These are phyloP conservation scores for Fusarium mundagurra DNA, from an alignment of 2,329 filamentous ascomycete species.

Conservation along the genomic window DNA sequence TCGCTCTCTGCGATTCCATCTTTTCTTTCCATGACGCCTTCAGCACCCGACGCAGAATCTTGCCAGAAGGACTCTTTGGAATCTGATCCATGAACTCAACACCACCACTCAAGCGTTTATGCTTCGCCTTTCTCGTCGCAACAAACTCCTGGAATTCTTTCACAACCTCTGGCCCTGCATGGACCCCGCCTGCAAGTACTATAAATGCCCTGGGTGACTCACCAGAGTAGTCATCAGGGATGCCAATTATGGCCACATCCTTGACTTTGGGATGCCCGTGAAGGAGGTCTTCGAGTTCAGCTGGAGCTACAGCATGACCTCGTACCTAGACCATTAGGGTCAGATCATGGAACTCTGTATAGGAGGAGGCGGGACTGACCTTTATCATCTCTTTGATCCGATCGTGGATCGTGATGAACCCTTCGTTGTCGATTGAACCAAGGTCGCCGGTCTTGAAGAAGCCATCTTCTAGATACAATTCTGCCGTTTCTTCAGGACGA, in stretches of 20 bases:
- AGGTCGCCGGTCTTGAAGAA: background rate
- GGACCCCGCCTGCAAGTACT: background rate
- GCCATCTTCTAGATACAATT: background rate
- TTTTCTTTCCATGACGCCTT: background rate
- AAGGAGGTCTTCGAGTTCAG: background rate
- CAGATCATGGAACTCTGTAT: background rate
- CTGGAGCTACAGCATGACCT: background rate
- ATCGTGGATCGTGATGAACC: background rate
- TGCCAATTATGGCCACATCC: background rate
- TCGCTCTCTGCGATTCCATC: background rate
- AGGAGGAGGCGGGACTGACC: background rate
- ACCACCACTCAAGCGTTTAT: background rate
- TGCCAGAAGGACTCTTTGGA: background rate
- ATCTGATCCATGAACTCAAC: background rate
- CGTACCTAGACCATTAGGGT: background rate
- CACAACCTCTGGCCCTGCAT: rapidly evolving
- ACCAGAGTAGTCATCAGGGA: background rate
- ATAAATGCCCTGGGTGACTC: background rate
- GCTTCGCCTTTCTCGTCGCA: background rate
- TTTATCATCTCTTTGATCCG: background rate
- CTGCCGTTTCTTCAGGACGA: background rate
- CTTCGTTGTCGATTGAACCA: background rate
- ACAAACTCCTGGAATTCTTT: background rate
- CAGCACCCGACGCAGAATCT: background rate
- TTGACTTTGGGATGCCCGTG: background rate